Conservation (phyloP, 169 alveolate genomes). For the Eimeria praecox region DNA sequence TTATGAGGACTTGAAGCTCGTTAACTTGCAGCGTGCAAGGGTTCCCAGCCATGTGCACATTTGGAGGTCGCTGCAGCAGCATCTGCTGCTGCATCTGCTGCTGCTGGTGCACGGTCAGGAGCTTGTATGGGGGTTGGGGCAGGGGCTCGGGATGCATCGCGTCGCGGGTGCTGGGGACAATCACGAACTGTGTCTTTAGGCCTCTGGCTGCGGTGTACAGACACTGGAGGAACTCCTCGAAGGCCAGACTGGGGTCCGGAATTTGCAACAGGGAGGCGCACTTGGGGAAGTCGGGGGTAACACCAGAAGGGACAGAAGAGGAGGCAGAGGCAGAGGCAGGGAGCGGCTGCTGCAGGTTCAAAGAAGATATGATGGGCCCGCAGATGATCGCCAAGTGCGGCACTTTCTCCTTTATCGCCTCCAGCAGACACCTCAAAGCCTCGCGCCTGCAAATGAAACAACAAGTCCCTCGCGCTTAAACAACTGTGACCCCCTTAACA, state of each 20-base stretch:
- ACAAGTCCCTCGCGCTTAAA: neutral
- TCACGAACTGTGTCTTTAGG: slow-evolving; percentile 39
- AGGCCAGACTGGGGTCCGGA: slow-evolving; percentile 49
- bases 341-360: slow-evolving; percentile 68
- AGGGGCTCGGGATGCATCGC: slow-evolving; percentile 78
- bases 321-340: slow-evolving; percentile 22
- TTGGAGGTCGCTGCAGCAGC: slow-evolving; percentile 13
- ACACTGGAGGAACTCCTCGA: slow-evolving; percentile 63
- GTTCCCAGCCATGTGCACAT: slow-evolving; percentile 45
- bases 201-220: slow-evolving; percentile 50
- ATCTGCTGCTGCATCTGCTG: slow-evolving; percentile 52
- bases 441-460: slow-evolving; percentile 66
- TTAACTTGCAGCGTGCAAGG: slow-evolving; percentile 73
- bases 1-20: slow-evolving; percentile 66
- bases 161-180: slow-evolving; percentile 78
- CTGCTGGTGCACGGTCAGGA: slow-evolving; percentile 24
- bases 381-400: slow-evolving; percentile 73
- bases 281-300: slow-evolving; percentile 14
- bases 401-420: slow-evolving; percentile 63
- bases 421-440: slow-evolving; percentile 53
- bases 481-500: neutral
- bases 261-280: slow-evolving; percentile 51
- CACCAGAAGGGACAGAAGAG: slow-evolving; percentile 48
- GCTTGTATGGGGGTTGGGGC: slow-evolving; percentile 76
- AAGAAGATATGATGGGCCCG: slow-evolving; percentile 76